phyloP scores from a whole-genome alignment of 1,284 basidiomycete species.

The Clitocybe nebularis region DNA sequence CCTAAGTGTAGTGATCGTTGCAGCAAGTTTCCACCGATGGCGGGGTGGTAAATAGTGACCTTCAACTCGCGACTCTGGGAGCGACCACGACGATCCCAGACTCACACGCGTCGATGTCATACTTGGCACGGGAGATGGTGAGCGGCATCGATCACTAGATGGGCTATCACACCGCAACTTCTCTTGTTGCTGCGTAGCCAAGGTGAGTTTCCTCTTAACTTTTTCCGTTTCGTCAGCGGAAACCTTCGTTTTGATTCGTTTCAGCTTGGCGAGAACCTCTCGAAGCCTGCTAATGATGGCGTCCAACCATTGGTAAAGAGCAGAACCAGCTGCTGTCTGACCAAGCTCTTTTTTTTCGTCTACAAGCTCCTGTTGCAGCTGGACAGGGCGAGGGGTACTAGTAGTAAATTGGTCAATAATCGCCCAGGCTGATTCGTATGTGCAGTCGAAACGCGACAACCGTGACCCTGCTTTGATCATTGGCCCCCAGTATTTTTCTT shows the following conservation, averaged over 20 bases:
- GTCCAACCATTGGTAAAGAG: constrained; percentile 10
- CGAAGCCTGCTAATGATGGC: constrained; percentile 9
- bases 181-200: no score
- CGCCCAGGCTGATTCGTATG: constrained; percentile 10
- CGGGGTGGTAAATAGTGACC: background rate
- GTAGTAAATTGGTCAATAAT: constrained; percentile 11
- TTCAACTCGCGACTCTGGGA: background rate
- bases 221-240: background rate
- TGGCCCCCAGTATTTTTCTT: constrained; percentile 11
- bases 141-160: no score
- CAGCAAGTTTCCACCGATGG: constrained; percentile 1
- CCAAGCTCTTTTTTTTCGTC: constrained; percentile 12
- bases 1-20: background rate
- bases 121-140: no score
- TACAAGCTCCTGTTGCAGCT: constrained; percentile 15
- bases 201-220: no score
- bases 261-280: background rate
- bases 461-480: constrained; percentile 14
- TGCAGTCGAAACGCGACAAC: constrained; percentile 10
- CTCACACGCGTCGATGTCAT: no score
- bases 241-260: background rate
- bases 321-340: constrained; percentile 10
- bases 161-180: no score
- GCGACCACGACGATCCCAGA: background rate
- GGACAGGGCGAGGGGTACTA: constrained; percentile 1